Percentiles rank a stretch among this genome's conserved stretches.
Evolutionary conservation across 208 protist genomes (phyloP).

Genomic region (Leishmania guyanensis): DNA sequence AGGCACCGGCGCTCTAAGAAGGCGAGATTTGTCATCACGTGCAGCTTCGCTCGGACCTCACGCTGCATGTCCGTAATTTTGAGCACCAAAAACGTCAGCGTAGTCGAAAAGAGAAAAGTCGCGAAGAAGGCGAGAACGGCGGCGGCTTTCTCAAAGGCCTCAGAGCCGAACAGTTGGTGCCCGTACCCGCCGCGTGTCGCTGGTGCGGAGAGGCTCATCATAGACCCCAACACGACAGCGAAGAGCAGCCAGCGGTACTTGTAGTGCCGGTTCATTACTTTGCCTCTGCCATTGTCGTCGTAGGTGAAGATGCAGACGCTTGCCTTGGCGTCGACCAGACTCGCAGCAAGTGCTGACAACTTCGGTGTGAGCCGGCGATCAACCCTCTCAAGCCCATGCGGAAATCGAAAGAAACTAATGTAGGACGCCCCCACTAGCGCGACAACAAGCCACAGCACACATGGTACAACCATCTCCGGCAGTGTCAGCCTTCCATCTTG

Average conservation of each 20-base stretch:
- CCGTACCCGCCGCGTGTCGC: constrained; percentile 55
- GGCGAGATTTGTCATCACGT: constrained; percentile 65
- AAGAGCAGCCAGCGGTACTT: constrained; percentile 63
- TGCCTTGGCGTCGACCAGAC: constrained; percentile 62
- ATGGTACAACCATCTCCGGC: constrained; percentile 68
- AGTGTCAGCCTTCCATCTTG: constrained; percentile 54
- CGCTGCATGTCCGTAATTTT: constrained; percentile 87
- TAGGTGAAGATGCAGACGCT: constrained; percentile 79
- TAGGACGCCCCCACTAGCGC: constrained; percentile 58
- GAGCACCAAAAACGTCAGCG: constrained; percentile 56
- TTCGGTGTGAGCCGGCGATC: constrained; percentile 68
- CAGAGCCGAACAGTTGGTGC: constrained; percentile 47
- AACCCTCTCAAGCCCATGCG: constrained; percentile 74
- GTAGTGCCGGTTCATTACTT: constrained; percentile 72
- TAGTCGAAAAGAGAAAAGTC: constrained; percentile 53
- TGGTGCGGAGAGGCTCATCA: constrained; percentile 63
- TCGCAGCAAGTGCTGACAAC: constrained; percentile 71
- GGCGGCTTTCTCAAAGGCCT: constrained; percentile 41
- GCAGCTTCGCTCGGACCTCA: constrained; percentile 67
- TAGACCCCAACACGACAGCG: constrained; percentile 41
- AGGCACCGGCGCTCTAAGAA: constrained; percentile 69
- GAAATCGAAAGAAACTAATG: constrained; percentile 54
- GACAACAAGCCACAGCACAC: constrained; percentile 60
- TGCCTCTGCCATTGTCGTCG: constrained; percentile 69
- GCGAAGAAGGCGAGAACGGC: constrained; percentile 54